Evolutionary conservation across 768 basidiomycete genomes (phyloP).

Genomic region (Russula vinacea): DNA sequence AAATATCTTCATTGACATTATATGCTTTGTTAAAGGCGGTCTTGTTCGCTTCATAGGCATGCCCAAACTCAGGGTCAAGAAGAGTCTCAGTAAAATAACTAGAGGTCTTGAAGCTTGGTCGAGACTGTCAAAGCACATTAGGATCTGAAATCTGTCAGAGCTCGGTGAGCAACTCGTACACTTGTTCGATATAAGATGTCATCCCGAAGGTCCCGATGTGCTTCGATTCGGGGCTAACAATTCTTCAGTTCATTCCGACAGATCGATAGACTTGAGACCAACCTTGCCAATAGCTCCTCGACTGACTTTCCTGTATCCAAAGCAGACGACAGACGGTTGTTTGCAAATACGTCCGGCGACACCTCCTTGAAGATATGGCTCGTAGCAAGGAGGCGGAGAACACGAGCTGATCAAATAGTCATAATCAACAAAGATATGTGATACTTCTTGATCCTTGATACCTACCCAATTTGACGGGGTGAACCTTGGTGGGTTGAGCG

Average conservation of each 20-base stretch:
- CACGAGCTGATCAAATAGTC: slow-evolving; percentile 29
- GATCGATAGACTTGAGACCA: not conserved
- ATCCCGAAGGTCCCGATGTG: slow-evolving; percentile 19
- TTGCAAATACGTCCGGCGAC: slow-evolving; percentile 33
- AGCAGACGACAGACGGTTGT: slow-evolving; percentile 32
- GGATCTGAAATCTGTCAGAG: not conserved
- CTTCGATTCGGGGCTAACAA: slow-evolving; percentile 15
- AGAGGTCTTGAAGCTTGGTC: slow-evolving; percentile 30
- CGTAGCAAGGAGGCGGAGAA: slow-evolving; percentile 35
- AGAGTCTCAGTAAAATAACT: slow-evolving; percentile 31
- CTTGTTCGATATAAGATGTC: slow-evolving; percentile 2
- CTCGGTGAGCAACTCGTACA: not conserved
- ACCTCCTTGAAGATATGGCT: slow-evolving; percentile 36
- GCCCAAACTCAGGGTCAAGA: slow-evolving; percentile 16
- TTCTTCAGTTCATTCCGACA: slow-evolving; percentile 17
- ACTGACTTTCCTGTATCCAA: slow-evolving; percentile 34
- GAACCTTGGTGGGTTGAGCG: slow-evolving; percentile 35
- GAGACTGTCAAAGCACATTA: not conserved
- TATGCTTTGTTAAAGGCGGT: slow-evolving; percentile 8
- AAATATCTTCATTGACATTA: not conserved
- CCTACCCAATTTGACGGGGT: slow-evolving; percentile 29
- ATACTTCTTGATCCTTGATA: not conserved
- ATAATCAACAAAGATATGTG: not conserved
- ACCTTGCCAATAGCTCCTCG: slow-evolving; percentile 27
- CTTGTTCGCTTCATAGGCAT: not conserved